These are phyloP conservation scores for Cucumis cinereus DNA, from an alignment of 306 rosid genomes.

Conservation along the genomic window DNA sequence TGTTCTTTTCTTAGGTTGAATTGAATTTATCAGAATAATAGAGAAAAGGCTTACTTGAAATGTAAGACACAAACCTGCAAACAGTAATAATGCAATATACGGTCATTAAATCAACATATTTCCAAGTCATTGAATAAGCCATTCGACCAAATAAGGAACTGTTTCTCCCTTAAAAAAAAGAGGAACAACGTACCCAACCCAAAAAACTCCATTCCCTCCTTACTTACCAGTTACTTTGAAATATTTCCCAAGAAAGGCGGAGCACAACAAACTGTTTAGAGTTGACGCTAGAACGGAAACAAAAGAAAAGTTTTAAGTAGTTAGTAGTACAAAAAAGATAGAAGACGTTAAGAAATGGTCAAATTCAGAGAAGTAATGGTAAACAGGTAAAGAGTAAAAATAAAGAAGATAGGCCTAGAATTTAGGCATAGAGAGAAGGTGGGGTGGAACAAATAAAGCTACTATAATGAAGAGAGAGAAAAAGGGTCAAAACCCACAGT, in stretches of 20 bases:
- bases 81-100: neutral
- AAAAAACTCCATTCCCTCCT: neutral
- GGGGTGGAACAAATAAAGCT: slow-evolving; percentile 4
- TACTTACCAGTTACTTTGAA: neutral
- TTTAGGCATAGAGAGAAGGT: neutral
- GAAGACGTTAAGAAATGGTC: neutral
- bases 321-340: neutral
- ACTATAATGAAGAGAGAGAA: neutral
- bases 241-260: neutral
- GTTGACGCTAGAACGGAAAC: neutral
- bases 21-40: neutral
- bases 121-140: neutral
- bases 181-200: neutral
- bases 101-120: neutral
- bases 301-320: neutral
- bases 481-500: neutral
- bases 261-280: neutral
- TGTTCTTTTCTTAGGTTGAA: neutral
- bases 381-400: neutral
- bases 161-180: no score
- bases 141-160: neutral
- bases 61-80: neutral
- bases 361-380: neutral
- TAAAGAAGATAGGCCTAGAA: neutral
- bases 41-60: neutral